These are phyloP conservation scores for Xylaria longipes DNA, from an alignment of 495 filamentous ascomycete genomes.

Conservation along the genomic window DNA sequence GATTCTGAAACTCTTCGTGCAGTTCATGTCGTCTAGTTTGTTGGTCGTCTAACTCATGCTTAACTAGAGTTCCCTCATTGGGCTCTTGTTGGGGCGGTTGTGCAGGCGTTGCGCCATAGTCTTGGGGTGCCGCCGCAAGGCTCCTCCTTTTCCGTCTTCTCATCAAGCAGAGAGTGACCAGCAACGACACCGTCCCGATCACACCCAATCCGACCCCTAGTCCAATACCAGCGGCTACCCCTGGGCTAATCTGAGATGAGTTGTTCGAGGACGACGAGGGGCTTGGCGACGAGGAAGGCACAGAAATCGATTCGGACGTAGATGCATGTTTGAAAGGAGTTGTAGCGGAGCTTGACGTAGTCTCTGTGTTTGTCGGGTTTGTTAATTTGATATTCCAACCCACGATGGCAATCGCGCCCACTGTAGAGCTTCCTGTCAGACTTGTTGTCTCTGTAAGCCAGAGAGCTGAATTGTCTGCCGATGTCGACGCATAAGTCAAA, in stretches of 20 bases:
- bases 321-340: neutral
- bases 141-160: constrained; percentile 22
- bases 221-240: constrained; percentile 21
- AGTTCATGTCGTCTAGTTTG: constrained; percentile 15
- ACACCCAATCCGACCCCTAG: constrained; percentile 27
- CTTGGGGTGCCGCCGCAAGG: neutral
- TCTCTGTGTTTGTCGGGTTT: constrained; percentile 3
- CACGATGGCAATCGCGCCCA: constrained; percentile 31
- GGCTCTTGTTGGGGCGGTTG: neutral
- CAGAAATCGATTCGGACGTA: neutral
- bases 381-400: constrained; percentile 29
- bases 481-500: constrained; percentile 30
- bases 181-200: constrained; percentile 19
- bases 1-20: neutral
- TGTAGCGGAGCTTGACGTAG: neutral
- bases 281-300: constrained; percentile 1
- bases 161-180: constrained; percentile 19
- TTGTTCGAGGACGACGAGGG: constrained; percentile 6
- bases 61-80: neutral
- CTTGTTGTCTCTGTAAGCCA: constrained; percentile 27
- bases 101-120: constrained; percentile 2
- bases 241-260: constrained; percentile 7
- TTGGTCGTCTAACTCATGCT: constrained; percentile 24
- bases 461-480: constrained; percentile 5
- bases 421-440: constrained; percentile 26